These are phyloP conservation scores for Vitis hybrid DNA, from an alignment of 177 flowering plant genomes.

Conservation along the genomic window DNA sequence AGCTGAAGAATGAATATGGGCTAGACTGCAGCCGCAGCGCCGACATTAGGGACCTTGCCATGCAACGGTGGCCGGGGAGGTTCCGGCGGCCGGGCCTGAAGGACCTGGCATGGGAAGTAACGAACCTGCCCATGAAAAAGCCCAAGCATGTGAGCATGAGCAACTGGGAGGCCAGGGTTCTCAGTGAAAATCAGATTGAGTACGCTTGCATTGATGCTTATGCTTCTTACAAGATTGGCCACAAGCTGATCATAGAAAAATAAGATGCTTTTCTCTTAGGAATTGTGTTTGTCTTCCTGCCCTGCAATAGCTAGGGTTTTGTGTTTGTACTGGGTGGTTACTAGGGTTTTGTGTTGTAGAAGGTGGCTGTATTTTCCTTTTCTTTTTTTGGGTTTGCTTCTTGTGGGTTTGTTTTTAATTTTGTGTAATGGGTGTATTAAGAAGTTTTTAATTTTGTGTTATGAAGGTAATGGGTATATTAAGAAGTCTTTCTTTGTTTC, in stretches of 20 bases:
- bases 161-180: slow-evolving; percentile 38
- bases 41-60: slow-evolving; percentile 18
- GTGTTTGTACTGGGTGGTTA: too few species aligned
- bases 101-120: slow-evolving; percentile 26
- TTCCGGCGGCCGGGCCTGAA: slow-evolving; percentile 33
- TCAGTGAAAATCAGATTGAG: slow-evolving; percentile 29
- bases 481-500: too few species aligned
- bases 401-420: not conserved
- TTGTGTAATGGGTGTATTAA: not conserved
- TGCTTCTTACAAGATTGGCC: slow-evolving; percentile 43
- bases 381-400: not conserved
- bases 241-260: slow-evolving; percentile 4
- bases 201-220: slow-evolving; percentile 52
- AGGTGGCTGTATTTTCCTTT: too few species aligned
- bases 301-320: too few species aligned
- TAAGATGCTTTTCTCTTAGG: not conserved
- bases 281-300: too few species aligned
- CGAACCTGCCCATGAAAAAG: slow-evolving; percentile 30
- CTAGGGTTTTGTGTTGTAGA: too few species aligned
- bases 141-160: slow-evolving; percentile 31
- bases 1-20: slow-evolving; percentile 17
- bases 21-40: not conserved
- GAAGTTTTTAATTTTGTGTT: too few species aligned
- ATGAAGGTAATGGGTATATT: too few species aligned
- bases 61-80: slow-evolving; percentile 20